Evolutionary conservation across 768 basidiomycete genomes (phyloP), one percentile per base, ranked within the genome.

Genomic region (Terana coerulea): DNA sequence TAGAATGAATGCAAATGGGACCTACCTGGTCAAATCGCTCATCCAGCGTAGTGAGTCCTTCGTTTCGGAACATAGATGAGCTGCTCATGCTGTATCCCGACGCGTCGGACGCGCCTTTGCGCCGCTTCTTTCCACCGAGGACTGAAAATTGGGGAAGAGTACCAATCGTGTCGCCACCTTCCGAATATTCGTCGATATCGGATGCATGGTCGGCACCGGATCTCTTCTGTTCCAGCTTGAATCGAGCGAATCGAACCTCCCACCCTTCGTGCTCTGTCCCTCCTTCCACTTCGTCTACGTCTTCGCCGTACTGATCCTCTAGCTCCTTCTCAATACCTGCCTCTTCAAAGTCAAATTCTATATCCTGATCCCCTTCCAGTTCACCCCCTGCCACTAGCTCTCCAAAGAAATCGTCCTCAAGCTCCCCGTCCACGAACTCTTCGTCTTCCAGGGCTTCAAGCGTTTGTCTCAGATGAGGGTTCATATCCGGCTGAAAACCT

Each of bases 11-110:
- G n/a, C n/a, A 48, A 34, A 22, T 17, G 12, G 30, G 15, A 61
- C 77, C 55, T 58, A 92, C 97, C 77, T 92, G 84, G 61, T 98
- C 95, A 64, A 98, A 99, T 10, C 85, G 80, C 63, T 98, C 92
- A 63, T 99, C 97, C 36, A 99, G 74, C 2, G 84, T 87, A 46
- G 90, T 82, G 25, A 98, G 69, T 0, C 91, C 85, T 59, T 93
- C 88, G 57, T 91, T 98, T 39, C 97, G 82, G 70, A 82, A 89
- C 89, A 98, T 92, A 12, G 92, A 92, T 3, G 92, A 93, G 61
- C 91, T 94, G 66, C 90, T 95, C 94, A 99, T 98, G 64, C 88
- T 91, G 75, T 95, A 95, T 11, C 91, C 94, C 19, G 91, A 92
- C 8, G 91, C 93, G 56, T 92, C 88, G 45, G 89, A 92, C 0